phyloP scores from a whole-genome alignment of 371 early-diverging fungal species.

The Gilbertella persicaria region DNA sequence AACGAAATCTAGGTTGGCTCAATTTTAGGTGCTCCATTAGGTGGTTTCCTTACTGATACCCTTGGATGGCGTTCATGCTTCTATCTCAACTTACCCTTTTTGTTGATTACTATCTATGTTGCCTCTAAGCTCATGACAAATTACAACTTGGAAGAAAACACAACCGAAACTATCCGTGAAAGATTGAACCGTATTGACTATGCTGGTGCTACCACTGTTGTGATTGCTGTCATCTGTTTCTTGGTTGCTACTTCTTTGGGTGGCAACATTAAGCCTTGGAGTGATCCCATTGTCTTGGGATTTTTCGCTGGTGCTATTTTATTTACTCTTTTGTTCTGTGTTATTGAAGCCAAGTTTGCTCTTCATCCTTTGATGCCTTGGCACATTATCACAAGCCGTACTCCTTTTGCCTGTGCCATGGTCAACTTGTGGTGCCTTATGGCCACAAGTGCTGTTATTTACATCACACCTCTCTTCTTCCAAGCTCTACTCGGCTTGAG shows the following conservation, averaged over 20 bases:
- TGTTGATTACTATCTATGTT: slow-evolving; percentile 45
- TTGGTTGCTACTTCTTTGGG: slow-evolving; percentile 64
- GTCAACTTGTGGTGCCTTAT: slow-evolving; percentile 34
- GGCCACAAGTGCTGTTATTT: slow-evolving; percentile 27
- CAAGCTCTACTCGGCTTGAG: slow-evolving; percentile 43
- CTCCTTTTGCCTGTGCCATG: slow-evolving; percentile 29
- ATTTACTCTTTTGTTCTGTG: slow-evolving; percentile 47
- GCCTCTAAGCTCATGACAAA: slow-evolving; percentile 27
- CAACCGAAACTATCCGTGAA: slow-evolving; percentile 14
- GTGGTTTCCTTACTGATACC: slow-evolving; percentile 54
- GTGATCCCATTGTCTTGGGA: slow-evolving; percentile 52
- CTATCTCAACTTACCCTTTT: slow-evolving; percentile 75
- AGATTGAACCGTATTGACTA: slow-evolving; percentile 61
- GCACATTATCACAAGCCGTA: slow-evolving; percentile 27
- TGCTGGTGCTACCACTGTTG: slow-evolving; percentile 55
- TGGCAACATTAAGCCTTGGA: slow-evolving; percentile 62
- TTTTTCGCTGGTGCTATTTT: slow-evolving; percentile 46
- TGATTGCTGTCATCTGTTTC: slow-evolving; percentile 51
- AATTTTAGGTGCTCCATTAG: slow-evolving; percentile 41
- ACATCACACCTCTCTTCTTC: slow-evolving; percentile 31
- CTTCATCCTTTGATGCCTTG: slow-evolving; percentile 63
- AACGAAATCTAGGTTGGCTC: slow-evolving; percentile 24
- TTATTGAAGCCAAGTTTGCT: slow-evolving; percentile 61
- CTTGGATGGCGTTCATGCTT: slow-evolving; percentile 77
- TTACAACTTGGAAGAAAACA: slow-evolving; percentile 34